Percentiles rank a stretch among this genome's conserved stretches.
Conservation (phyloP, 345 rosid genomes). For the Eutrema heterophyllum region DNA sequence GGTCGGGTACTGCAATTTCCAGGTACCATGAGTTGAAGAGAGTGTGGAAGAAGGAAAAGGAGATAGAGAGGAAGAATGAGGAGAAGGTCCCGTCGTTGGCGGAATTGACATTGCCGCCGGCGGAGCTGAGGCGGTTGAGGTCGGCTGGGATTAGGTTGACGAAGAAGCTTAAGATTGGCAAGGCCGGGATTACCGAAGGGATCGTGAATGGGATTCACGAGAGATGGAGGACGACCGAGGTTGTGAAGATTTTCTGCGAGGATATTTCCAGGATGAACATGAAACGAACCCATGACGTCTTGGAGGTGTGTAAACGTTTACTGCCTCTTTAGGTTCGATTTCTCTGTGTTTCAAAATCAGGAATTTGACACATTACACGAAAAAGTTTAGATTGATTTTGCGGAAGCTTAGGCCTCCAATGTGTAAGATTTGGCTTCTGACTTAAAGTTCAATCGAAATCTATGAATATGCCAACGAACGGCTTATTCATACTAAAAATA, state of each 20-base stretch:
- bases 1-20: constrained; percentile 57
- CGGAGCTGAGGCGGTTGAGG: constrained; percentile 64
- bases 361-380: not conserved
- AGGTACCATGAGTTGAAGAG: constrained; percentile 54
- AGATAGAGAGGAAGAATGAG: constrained; percentile 33
- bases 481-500: not conserved
- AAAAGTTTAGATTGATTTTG: not conserved
- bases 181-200: constrained; percentile 93
- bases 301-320: constrained; percentile 56
- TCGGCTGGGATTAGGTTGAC: constrained; percentile 54
- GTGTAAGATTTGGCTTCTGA: not conserved
- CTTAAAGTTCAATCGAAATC: not conserved
- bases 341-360: not conserved
- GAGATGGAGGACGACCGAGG: constrained; percentile 81
- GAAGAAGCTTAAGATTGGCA: constrained; percentile 76
- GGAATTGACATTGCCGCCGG: constrained; percentile 50
- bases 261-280: constrained; percentile 76
- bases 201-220: constrained; percentile 94
- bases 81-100: constrained; percentile 69
- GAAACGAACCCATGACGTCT: constrained; percentile 93
- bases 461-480: not conserved
- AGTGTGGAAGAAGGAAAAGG: constrained; percentile 47
- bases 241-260: constrained; percentile 80
- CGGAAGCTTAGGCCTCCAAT: not conserved
- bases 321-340: not conserved